Evolutionary conservation across 1,284 basidiomycete genomes (phyloP), one percentile per base, ranked within the genome.

Genomic region (Irpex sp.): DNA sequence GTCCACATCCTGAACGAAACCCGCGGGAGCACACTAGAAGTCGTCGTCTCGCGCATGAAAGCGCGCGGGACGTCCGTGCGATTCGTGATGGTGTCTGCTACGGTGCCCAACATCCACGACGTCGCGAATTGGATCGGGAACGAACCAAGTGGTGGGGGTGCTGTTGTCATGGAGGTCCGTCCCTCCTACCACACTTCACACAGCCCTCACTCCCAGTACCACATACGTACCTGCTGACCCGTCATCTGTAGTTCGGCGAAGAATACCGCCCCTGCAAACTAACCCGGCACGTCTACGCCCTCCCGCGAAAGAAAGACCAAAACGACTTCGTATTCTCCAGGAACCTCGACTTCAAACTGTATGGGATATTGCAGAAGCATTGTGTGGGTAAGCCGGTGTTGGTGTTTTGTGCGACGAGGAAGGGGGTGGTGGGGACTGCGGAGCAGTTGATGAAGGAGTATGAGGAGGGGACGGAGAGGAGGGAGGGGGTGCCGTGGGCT

Each of bases 181-280:
- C 23, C 4, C 23, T 23, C 23, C 23, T 23, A 23, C n/a, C n/a
- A n/a, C n/a, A n/a, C n/a, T n/a, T n/a, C n/a, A n/a, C n/a, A n/a
- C n/a, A n/a, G n/a, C n/a, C n/a, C n/a, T n/a, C n/a, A n/a, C n/a
- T n/a, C n/a, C n/a, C n/a, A n/a, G n/a, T n/a, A n/a, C n/a, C n/a
- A n/a, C n/a, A n/a, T n/a, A n/a, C n/a, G n/a, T n/a, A n/a, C n/a
- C n/a, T n/a, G n/a, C n/a, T n/a, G n/a, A n/a, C n/a, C n/a, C n/a
- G n/a, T n/a, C n/a, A n/a, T n/a, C n/a, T n/a, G n/a, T 23, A 96
- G 93, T 98, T 98, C 67, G 94, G 92, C 1, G 94, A 97, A 67
- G 89, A 93, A 61, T 96, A 85, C 70, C 82, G 95, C 19, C 93
- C 95, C 0, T 95, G 93, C 73, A 88, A 87, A 64, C 80, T 98